Conservation (phyloP, 371 early-diverging fungal genomes). For the Capniomyces stellatus region DNA sequence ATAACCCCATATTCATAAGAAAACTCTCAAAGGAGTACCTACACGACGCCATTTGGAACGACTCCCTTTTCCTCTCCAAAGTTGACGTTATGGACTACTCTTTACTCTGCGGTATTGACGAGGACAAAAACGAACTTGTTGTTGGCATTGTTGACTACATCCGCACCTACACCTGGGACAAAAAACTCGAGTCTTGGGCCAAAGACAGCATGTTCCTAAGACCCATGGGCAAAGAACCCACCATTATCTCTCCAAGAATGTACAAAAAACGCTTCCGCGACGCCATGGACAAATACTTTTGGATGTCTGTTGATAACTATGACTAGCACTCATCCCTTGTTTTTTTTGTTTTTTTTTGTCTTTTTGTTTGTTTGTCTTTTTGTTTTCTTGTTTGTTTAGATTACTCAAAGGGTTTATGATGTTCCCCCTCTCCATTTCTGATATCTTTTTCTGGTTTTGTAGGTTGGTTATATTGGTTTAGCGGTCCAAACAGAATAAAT, state of each 20-base stretch:
- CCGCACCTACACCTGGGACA: conserved; percentile 93
- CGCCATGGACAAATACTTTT: conserved; percentile 78
- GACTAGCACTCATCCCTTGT: neutral
- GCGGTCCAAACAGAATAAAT: no score
- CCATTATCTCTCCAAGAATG: conserved; percentile 84
- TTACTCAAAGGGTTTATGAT: no score
- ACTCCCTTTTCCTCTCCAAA: conserved; percentile 68
- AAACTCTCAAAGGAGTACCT: conserved; percentile 68
- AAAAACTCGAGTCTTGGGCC: conserved; percentile 84
- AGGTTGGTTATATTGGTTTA: no score
- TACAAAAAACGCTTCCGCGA: conserved; percentile 78
- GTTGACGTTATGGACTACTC: conserved; percentile 94
- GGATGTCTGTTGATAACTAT: conserved; percentile 1
- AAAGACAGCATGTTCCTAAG: conserved; percentile 77
- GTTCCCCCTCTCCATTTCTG: no score
- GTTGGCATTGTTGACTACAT: conserved; percentile 90
- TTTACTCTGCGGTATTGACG: conserved; percentile 75
- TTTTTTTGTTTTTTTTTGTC: no score
- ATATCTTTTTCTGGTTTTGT: no score
- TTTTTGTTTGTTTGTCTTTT: no score
- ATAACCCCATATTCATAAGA: conserved; percentile 72
- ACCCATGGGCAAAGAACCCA: conserved; percentile 52
- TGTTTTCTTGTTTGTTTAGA: no score
- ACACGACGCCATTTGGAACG: conserved; percentile 61
- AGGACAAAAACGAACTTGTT: conserved; percentile 56